Conservation (phyloP, 768 basidiomycete genomes). For the Panaeolus papilionaceus region DNA sequence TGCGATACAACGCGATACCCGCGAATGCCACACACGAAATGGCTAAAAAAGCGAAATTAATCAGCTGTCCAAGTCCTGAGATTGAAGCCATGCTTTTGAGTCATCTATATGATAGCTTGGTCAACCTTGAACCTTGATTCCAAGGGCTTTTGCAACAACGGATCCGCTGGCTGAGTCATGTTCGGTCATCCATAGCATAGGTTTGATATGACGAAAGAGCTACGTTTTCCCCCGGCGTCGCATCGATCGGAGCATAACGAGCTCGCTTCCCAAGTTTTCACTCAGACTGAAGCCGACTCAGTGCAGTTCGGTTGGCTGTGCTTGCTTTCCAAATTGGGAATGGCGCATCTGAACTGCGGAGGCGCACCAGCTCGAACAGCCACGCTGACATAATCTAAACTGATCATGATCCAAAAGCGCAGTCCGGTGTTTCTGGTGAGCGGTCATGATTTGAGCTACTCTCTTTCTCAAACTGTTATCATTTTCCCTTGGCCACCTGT, state of each 20-base stretch:
- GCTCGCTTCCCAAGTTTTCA: not conserved
- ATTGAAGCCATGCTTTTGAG: not conserved
- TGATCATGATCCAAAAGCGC: not conserved
- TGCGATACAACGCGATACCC: too few relatives aligned
- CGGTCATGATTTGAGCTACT: not conserved
- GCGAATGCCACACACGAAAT: not conserved
- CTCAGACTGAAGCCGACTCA: not conserved
- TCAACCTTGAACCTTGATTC: not conserved
- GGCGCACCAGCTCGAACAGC: conserved; percentile 9
- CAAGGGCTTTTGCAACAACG: not conserved
- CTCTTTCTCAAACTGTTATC: not conserved
- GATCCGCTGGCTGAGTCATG: conserved; percentile 10
- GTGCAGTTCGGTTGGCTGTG: conserved; percentile 11
- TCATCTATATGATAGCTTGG: not conserved
- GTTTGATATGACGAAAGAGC: not conserved
- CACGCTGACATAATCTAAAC: not conserved
- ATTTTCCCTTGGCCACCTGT: conserved; percentile 11
- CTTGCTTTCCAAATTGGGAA: conserved; percentile 1
- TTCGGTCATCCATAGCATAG: not conserved
- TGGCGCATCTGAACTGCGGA: conserved; percentile 11
- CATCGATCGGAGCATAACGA: not conserved
- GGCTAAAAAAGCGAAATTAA: not conserved
- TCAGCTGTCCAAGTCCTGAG: not conserved
- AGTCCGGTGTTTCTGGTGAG: conserved; percentile 11
- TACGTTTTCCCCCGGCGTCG: conserved; percentile 10